phyloP scores from a whole-genome alignment of 1,284 basidiomycete species.

The Tilletia walkeri region DNA sequence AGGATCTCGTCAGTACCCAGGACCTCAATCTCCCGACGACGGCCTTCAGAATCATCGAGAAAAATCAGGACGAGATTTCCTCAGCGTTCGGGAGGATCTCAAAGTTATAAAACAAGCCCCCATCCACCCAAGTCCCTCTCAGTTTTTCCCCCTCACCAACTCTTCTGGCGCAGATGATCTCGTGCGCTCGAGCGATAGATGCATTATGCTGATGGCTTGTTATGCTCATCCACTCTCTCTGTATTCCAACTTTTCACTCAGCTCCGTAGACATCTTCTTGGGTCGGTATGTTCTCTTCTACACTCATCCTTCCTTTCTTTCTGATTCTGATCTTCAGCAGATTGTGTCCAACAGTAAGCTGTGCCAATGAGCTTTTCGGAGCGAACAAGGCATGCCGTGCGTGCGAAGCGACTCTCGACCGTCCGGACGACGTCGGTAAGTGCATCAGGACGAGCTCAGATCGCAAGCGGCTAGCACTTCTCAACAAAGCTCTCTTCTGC shows the following conservation, averaged over 20 bases:
- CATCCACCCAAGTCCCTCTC: too few species aligned
- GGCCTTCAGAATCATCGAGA: too few species aligned
- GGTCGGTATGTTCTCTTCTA: slow-evolving; percentile 9
- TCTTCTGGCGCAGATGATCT: slow-evolving; percentile 18
- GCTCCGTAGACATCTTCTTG: slow-evolving; percentile 31
- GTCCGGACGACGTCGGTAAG: slow-evolving; percentile 25
- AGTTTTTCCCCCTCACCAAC: too few species aligned
- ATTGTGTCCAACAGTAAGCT: slow-evolving; percentile 19
- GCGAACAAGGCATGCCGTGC: slow-evolving; percentile 31
- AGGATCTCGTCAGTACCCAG: too few species aligned
- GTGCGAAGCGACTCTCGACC: slow-evolving; percentile 29
- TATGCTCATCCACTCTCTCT: not conserved
- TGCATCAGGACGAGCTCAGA: not conserved
- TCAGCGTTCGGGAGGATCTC: too few species aligned
- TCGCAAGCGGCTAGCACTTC: slow-evolving; percentile 7
- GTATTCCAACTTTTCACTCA: not conserved
- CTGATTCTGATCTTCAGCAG: not conserved
- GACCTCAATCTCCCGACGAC: too few species aligned
- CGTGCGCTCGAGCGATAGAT: not conserved
- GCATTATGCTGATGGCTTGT: not conserved
- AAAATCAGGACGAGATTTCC: too few species aligned
- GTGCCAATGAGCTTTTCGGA: slow-evolving; percentile 34
- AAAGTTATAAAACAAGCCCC: too few species aligned
- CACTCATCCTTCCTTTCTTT: not conserved
- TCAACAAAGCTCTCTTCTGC: not conserved